Evolutionary conservation across 148 eudicot species (phyloP), one percentile per base, ranked within the genome.

Genomic region (Hydrangea macrophylla): DNA sequence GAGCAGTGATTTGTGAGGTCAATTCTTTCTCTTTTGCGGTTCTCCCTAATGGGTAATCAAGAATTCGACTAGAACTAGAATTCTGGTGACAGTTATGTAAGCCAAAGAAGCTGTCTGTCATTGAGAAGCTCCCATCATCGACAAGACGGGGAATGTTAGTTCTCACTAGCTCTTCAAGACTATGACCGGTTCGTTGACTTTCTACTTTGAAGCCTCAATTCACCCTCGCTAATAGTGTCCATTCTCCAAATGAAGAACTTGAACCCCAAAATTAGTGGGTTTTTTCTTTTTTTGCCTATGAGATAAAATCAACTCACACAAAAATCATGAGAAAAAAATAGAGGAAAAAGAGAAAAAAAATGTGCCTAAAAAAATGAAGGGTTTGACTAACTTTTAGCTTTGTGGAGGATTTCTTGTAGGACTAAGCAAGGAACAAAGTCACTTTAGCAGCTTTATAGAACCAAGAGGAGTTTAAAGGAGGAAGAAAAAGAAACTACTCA

Each of bases 371-470:
- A n/a, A n/a, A n/a, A n/a, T n/a, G 22, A 23, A 33, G 55, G 68
- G 39, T 30, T 68, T 55, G 63, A 68, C 55, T 61, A 39, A 53
- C 45, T 18, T 55, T n/a, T n/a, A n/a, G 55, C 73, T 61, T 51
- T 48, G 51, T 57, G 40, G 48, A 61, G 58, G 63, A 68, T 65
- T 37, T 30, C 64, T 22, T 69, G 42, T 18, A 30, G 55, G 62
- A 56, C 40, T 63, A 69, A 75, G 57, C 69, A 63, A 69, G 74
- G 73, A 69, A 69, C 78, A n/a, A 75, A 62, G 57, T 42, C 33
- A 54, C 62, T 55, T 69, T 69, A 50, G 78, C 78, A 75, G 73
- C 78, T 64, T 75, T 69, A 75, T 69, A 42, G 73, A 69, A 61
- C 54, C 68, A 48, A 69, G 68, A 55, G 27, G 30, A 50, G 42